Conservation (phyloP, 1,284 basidiomycete species). For the Vanrija sp. region DNA sequence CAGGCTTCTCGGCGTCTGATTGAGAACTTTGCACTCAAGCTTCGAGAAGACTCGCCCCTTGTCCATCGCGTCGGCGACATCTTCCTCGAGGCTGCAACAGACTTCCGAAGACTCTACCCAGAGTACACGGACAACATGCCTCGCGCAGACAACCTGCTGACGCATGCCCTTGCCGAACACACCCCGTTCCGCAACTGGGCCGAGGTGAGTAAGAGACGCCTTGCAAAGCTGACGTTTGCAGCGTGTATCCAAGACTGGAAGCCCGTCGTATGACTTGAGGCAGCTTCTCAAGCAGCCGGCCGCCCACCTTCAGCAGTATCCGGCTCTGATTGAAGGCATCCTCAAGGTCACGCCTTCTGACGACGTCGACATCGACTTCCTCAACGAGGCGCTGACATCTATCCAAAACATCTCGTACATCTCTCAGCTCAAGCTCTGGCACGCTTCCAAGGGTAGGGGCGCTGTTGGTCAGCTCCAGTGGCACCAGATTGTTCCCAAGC, state of each 20-base stretch:
- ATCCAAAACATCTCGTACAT: slow-evolving; percentile 72
- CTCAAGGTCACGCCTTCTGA: slow-evolving; percentile 69
- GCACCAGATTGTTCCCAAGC: slow-evolving; percentile 74
- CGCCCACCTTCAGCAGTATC: slow-evolving; percentile 86
- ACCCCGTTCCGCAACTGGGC: slow-evolving; percentile 77
- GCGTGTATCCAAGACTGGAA: slow-evolving; percentile 62
- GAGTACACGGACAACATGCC: slow-evolving; percentile 81
- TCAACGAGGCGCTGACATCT: slow-evolving; percentile 67
- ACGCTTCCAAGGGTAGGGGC: slow-evolving; percentile 75
- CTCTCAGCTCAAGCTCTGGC: slow-evolving; percentile 77
- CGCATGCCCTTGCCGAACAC: slow-evolving; percentile 78
- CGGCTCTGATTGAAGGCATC: slow-evolving; percentile 79
- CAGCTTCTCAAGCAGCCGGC: slow-evolving; percentile 81
- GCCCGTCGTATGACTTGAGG: slow-evolving; percentile 76
- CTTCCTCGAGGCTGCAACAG: slow-evolving; percentile 78
- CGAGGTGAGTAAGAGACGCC: slow-evolving; percentile 58
- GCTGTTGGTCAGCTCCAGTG: slow-evolving; percentile 72
- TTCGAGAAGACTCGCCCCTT: slow-evolving; percentile 79
- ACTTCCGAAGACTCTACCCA: slow-evolving; percentile 82
- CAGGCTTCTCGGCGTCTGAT: slow-evolving; percentile 76
- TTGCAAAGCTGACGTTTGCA: slow-evolving; percentile 33
- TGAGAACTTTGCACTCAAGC: slow-evolving; percentile 78
- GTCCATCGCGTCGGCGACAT: slow-evolving; percentile 86
- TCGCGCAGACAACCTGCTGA: slow-evolving; percentile 76
- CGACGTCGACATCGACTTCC: slow-evolving; percentile 74